phyloP scores from a whole-genome alignment of 352 stramenopile genomes.

The Blastocystis sp. region DNA sequence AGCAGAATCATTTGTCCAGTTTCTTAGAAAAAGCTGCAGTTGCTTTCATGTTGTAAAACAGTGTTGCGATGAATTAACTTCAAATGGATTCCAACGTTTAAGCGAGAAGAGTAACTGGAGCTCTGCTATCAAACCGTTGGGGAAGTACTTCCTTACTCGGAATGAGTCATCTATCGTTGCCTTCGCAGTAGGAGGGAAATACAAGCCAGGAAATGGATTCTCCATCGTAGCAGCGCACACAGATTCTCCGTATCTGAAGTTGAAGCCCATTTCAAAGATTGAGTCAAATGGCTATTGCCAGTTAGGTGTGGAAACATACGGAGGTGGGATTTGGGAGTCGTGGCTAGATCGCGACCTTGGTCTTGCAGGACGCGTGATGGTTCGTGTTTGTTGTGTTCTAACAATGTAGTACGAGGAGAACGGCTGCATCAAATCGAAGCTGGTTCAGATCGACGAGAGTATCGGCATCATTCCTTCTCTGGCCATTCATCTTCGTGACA shows the following conservation, averaged over 20 bases:
- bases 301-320: slow-evolving; percentile 76
- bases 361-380: slow-evolving; percentile 82
- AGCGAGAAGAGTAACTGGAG: slow-evolving; percentile 20
- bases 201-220: slow-evolving; percentile 82
- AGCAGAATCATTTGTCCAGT: slow-evolving; percentile 42
- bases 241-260: slow-evolving; percentile 85
- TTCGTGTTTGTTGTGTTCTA: slow-evolving; percentile 65
- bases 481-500: slow-evolving; percentile 87
- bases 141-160: slow-evolving; percentile 93
- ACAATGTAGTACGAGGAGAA: slow-evolving; percentile 63
- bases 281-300: slow-evolving; percentile 77
- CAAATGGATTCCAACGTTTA: slow-evolving; percentile 44
- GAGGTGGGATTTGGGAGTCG: slow-evolving; percentile 90
- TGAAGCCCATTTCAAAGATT: slow-evolving; percentile 86
- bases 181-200: slow-evolving; percentile 86
- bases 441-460: slow-evolving; percentile 85
- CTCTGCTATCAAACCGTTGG: slow-evolving; percentile 69
- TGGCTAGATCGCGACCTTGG: slow-evolving; percentile 94
- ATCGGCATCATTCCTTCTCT: slow-evolving; percentile 91
- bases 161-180: slow-evolving; percentile 86
- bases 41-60: slow-evolving; percentile 57
- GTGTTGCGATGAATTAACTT: not conserved
- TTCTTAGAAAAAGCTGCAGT: slow-evolving; percentile 10
- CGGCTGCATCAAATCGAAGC: slow-evolving; percentile 64
- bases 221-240: slow-evolving; percentile 92